These are phyloP conservation scores for Stephanodiscus minutulus DNA, from an alignment of 108 stramenopile species.

Conservation along the genomic window DNA sequence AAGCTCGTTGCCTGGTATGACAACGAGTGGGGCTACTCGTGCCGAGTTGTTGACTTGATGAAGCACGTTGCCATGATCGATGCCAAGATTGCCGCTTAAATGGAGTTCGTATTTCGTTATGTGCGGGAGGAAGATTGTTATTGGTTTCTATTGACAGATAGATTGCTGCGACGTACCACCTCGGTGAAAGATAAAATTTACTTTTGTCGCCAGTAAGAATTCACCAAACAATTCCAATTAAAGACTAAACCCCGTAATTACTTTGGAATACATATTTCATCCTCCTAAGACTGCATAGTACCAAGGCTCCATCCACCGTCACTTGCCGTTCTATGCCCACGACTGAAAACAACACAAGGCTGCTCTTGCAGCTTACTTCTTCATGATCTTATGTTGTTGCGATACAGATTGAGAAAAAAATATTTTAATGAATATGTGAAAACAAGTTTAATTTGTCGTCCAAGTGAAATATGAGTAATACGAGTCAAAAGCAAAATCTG, in stretches of 20 bases:
- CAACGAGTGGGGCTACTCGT: slow-evolving; percentile 66
- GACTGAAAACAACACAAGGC: too few species aligned
- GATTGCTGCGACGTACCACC: not conserved
- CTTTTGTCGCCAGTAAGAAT: slow-evolving; percentile 3
- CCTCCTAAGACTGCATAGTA: not conserved
- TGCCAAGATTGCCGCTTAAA: slow-evolving; percentile 79
- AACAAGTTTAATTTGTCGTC: too few species aligned
- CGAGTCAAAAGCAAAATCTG: too few species aligned
- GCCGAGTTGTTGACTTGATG: slow-evolving; percentile 94
- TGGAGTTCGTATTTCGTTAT: not conserved
- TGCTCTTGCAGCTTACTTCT: too few species aligned
- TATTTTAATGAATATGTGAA: too few species aligned
- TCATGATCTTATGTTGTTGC: too few species aligned
- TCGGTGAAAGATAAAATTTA: not conserved
- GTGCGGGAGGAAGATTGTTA: not conserved
- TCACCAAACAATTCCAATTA: not conserved
- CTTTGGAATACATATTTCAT: not conserved
- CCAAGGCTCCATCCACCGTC: too few species aligned
- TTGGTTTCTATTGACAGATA: not conserved
- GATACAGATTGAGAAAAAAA: too few species aligned
- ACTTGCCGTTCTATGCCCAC: too few species aligned
- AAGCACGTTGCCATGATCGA: slow-evolving; percentile 88
- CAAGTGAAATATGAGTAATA: too few species aligned
- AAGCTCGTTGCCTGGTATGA: slow-evolving; percentile 97
- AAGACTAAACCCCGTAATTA: not conserved